phyloP scores from a whole-genome alignment of 2,329 filamentous ascomycete genomes.

The Lachnellula subtilissima region DNA sequence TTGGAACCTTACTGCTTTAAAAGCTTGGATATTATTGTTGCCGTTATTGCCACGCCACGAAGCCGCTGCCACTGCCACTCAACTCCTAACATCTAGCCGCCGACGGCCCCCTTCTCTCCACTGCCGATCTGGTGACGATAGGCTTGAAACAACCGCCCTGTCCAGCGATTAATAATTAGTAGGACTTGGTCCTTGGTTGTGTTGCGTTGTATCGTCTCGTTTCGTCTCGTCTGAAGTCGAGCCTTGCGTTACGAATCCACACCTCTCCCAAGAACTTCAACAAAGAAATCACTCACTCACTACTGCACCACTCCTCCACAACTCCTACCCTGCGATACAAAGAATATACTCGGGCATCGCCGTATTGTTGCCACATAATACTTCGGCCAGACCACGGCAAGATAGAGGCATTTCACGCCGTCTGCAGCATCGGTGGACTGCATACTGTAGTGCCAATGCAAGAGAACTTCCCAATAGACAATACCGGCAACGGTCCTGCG shows the following conservation, averaged over 20 bases:
- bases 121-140: slow-evolving; percentile 15
- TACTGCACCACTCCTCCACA: slow-evolving; percentile 6
- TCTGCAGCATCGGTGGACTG: slow-evolving; percentile 21
- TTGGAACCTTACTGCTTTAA: too few relatives aligned
- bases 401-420: slow-evolving; percentile 4
- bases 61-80: not conserved
- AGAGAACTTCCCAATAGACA: slow-evolving; percentile 19
- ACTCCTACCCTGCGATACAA: not conserved
- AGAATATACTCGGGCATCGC: not conserved
- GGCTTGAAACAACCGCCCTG: slow-evolving; percentile 14
- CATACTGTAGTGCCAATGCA: slow-evolving; percentile 22
- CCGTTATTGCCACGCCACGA: too few relatives aligned
- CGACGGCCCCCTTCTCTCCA: slow-evolving; percentile 4
- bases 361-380: slow-evolving; percentile 2
- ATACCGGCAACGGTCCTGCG: slow-evolving; percentile 19
- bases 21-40: too few relatives aligned
- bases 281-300: slow-evolving; percentile 4
- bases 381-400: slow-evolving; percentile 2
- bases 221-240: not conserved
- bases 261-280: not conserved
- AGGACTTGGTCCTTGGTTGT: too few relatives aligned
- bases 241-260: not conserved
- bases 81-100: slow-evolving; percentile 1
- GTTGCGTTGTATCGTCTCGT: too few relatives aligned
- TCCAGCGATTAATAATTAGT: not conserved